These are phyloP conservation scores for Mortierella sp. DNA, from an alignment of 371 early-diverging fungal genomes.

Conservation along the genomic window DNA sequence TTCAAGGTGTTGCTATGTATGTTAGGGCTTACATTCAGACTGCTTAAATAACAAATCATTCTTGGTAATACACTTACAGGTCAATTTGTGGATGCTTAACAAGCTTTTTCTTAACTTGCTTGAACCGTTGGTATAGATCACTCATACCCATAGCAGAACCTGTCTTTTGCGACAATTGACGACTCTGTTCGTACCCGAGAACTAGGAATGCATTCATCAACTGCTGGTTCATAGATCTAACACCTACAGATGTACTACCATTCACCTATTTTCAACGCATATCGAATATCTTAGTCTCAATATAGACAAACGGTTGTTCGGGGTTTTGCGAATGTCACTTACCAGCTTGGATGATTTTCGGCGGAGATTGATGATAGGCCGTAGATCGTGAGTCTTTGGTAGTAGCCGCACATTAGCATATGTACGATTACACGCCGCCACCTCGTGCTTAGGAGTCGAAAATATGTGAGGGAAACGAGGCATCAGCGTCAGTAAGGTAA, in stretches of 20 bases:
- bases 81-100: constrained; percentile 4
- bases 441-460: constrained; percentile 17
- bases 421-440: constrained; percentile 43
- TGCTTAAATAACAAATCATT: background rate
- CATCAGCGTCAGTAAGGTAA: background rate
- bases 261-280: constrained; percentile 34
- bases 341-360: constrained; percentile 30
- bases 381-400: constrained; percentile 76
- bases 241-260: constrained; percentile 8
- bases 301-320: too few species aligned
- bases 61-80: constrained; percentile 11
- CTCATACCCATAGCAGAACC: constrained; percentile 46
- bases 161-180: constrained; percentile 4
- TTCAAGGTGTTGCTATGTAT: background rate
- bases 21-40: background rate
- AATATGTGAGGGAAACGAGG: background rate
- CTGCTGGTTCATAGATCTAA: constrained; percentile 29
- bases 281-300: background rate
- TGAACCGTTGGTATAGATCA: constrained; percentile 68
- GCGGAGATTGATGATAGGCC: constrained; percentile 77
- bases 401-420: constrained; percentile 73
- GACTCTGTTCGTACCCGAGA: constrained; percentile 27
- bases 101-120: constrained; percentile 59
- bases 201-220: constrained; percentile 28
- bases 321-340: background rate